Conservation (phyloP, 2,329 filamentous ascomycete species). For the Epichloe bromicola region DNA sequence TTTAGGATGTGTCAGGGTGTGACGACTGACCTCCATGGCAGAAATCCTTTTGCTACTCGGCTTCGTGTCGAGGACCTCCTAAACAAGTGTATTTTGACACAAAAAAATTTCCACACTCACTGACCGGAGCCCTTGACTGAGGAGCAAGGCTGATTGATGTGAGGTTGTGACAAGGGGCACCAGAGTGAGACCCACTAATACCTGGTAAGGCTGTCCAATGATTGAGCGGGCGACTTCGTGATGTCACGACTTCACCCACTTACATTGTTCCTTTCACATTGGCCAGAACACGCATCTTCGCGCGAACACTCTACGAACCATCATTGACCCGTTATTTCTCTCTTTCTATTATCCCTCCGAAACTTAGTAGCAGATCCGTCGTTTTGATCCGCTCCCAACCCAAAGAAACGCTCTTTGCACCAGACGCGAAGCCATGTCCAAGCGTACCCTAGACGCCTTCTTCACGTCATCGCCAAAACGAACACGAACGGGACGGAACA, state of each 20-base stretch:
- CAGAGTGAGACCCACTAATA: neutral
- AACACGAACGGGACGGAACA: neutral
- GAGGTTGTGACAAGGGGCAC: too few relatives aligned
- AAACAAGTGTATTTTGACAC: neutral
- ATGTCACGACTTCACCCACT: constrained; percentile 3
- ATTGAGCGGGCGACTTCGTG: neutral
- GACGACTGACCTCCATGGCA: constrained; percentile 18
- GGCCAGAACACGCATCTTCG: neutral
- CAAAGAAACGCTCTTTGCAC: neutral
- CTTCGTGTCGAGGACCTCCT: neutral
- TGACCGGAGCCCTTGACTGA: neutral
- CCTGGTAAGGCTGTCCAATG: neutral
- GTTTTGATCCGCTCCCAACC: too few relatives aligned
- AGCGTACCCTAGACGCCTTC: constrained; percentile 55
- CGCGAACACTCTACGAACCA: neutral
- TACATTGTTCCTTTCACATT: neutral
- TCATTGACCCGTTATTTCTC: too few relatives aligned
- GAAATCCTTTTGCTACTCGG: neutral
- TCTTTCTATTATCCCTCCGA: too few relatives aligned
- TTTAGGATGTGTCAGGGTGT: neutral
- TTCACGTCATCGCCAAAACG: constrained; percentile 30
- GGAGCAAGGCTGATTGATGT: too few relatives aligned
- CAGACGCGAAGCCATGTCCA: constrained; percentile 8
- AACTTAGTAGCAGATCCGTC: too few relatives aligned
- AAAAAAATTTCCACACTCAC: neutral